Percentiles rank a stretch among this genome's conserved stretches.
These are phyloP conservation scores for Cryptococcus sp. DNA, from an alignment of 1,284 basidiomycete genomes.

Conservation along the genomic window DNA sequence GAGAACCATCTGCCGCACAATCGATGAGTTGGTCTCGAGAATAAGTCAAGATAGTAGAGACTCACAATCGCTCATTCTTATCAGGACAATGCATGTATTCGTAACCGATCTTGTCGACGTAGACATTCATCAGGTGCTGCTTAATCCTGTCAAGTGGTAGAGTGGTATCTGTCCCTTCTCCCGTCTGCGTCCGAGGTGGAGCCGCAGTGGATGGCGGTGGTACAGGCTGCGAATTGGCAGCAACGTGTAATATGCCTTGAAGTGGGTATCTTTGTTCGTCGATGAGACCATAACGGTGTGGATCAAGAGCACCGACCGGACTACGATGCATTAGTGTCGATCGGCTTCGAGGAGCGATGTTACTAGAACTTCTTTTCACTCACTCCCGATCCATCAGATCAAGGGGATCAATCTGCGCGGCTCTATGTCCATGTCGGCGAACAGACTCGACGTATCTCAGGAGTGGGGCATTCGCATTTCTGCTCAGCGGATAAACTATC, in stretches of 20 bases:
- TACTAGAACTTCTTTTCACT: slow-evolving; percentile 9
- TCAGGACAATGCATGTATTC: slow-evolving; percentile 62
- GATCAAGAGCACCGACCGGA: slow-evolving; percentile 72
- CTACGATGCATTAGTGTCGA: slow-evolving; percentile 11
- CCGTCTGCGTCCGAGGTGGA: slow-evolving; percentile 51
- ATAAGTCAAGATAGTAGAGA: neutral
- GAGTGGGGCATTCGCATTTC: slow-evolving; percentile 71
- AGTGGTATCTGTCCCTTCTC: slow-evolving; percentile 62
- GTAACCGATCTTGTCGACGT: slow-evolving; percentile 80
- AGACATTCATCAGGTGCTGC: slow-evolving; percentile 67
- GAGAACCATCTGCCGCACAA: slow-evolving; percentile 66
- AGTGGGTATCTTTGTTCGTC: slow-evolving; percentile 66
- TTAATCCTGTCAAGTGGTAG: slow-evolving; percentile 64
- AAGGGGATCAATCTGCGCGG: slow-evolving; percentile 71
- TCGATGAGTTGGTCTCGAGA: neutral
- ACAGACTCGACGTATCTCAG: slow-evolving; percentile 85
- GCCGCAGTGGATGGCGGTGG: slow-evolving; percentile 52
- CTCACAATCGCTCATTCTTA: slow-evolving; percentile 43
- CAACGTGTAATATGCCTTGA: slow-evolving; percentile 63
- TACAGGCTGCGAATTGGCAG: slow-evolving; percentile 17
- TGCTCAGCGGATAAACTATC: slow-evolving; percentile 24
- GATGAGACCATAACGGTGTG: slow-evolving; percentile 70
- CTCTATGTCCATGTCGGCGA: slow-evolving; percentile 57
- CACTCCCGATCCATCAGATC: slow-evolving; percentile 81
- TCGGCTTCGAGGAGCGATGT: slow-evolving; percentile 1